phyloP scores from a whole-genome alignment of 306 rosid genomes.

The Phaseolus lunatus region DNA sequence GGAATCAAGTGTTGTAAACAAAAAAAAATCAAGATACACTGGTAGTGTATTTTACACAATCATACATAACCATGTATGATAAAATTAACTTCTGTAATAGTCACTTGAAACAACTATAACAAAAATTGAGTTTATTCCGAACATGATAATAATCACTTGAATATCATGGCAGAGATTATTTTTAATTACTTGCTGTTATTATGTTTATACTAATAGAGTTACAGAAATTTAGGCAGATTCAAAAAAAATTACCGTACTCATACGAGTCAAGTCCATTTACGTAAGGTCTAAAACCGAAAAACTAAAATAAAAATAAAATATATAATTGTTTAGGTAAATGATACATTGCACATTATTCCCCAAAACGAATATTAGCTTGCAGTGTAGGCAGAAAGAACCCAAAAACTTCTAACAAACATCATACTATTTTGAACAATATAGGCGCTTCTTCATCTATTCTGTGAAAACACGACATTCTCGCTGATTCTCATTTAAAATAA shows the following conservation, averaged over 20 bases:
- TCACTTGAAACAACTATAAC: neutral
- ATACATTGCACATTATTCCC: neutral
- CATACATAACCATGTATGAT: neutral
- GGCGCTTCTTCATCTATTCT: neutral
- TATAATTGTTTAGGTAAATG: neutral
- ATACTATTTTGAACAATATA: neutral
- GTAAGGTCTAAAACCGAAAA: neutral
- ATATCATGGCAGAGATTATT: too few relatives aligned
- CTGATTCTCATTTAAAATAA: neutral
- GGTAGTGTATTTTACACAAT: too few relatives aligned
- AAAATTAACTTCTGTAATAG: neutral
- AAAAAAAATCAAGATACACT: too few relatives aligned
- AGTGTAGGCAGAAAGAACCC: neutral
- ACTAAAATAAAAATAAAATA: neutral
- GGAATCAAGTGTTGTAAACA: neutral
- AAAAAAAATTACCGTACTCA: neutral
- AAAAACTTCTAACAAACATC: neutral
- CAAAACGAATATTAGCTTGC: neutral
- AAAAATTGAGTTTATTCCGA: too few relatives aligned
- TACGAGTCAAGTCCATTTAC: neutral
- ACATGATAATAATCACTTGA: too few relatives aligned
- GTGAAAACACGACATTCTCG: slow-evolving; percentile 6
- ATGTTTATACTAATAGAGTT: too few relatives aligned
- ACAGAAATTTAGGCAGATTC: too few relatives aligned
- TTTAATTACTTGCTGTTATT: too few relatives aligned